Conservation (phyloP, 805 yeast genomes). For the Hanseniaspora taiwanica region DNA sequence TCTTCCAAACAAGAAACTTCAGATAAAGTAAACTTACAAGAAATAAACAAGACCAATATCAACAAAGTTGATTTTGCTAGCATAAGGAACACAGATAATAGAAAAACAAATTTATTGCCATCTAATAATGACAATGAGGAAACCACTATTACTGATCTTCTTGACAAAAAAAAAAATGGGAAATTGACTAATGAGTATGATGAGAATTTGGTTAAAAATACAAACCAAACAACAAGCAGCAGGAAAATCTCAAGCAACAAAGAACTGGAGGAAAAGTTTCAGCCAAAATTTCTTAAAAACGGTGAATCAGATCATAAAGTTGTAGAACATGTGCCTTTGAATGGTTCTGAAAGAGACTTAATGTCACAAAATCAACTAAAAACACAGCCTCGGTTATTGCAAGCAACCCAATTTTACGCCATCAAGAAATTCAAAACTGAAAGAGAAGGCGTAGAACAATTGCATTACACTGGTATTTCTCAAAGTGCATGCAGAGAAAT, state of each 20-base stretch:
- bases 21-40: constrained; percentile 4
- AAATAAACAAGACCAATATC: constrained; percentile 9
- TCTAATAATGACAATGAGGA: not conserved
- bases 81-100: not conserved
- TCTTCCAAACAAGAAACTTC: not conserved
- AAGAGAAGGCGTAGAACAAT: constrained; percentile 68
- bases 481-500: constrained; percentile 95
- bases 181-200: no score
- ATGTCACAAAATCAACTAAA: not conserved
- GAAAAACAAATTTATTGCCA: not conserved
- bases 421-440: constrained; percentile 94
- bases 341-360: no score
- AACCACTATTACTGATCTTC: not conserved
- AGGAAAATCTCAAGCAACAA: no score
- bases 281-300: no score
- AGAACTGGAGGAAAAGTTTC: no score
- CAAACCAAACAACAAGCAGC: no score
- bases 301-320: no score
- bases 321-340: not conserved
- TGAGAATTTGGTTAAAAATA: no score
- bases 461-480: constrained; percentile 87
- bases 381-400: no score
- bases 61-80: constrained; percentile 3
- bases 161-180: not conserved
- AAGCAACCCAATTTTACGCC: constrained; percentile 46